Conservation (phyloP, 2,329 filamentous ascomycete genomes). For the Triangularia setosa region DNA sequence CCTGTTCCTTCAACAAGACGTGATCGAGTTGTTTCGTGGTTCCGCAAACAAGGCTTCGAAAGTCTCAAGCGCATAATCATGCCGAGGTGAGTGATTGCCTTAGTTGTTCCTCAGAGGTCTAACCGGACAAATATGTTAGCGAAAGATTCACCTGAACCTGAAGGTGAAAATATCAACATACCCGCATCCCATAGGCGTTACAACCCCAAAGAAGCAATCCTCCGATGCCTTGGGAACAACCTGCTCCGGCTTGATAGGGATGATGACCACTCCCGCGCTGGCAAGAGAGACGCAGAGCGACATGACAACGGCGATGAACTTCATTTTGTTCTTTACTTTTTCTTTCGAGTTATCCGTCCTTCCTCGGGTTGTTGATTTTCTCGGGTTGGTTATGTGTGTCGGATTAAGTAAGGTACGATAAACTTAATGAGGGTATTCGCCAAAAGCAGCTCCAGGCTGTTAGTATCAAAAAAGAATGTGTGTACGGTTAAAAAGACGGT, state of each 20-base stretch:
- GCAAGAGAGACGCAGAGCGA: conserved; percentile 44
- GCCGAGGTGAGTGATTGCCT: neutral
- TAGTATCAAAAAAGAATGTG: neutral
- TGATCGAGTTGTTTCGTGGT: too few relatives aligned
- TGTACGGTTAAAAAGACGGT: neutral
- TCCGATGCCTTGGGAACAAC: conserved; percentile 44
- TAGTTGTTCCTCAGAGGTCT: conserved; percentile 16
- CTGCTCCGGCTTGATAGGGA: conserved; percentile 48
- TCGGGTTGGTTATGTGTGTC: neutral
- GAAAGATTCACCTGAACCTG: neutral
- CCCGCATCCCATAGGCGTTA: conserved; percentile 56
- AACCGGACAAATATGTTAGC: neutral
- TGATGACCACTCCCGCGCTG: conserved; percentile 53
- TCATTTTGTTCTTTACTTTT: conserved; percentile 30
- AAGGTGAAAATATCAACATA: conserved; percentile 28
- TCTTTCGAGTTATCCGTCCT: neutral
- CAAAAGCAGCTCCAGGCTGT: neutral
- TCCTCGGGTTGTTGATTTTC: neutral
- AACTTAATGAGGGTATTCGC: neutral
- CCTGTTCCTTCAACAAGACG: too few relatives aligned
- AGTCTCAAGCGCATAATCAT: too few relatives aligned
- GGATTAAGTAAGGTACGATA: neutral
- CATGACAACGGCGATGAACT: conserved; percentile 37
- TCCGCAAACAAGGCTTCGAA: too few relatives aligned
- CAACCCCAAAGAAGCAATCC: conserved; percentile 55